Evolutionary conservation across 495 filamentous ascomycete species (phyloP), one percentile per base, ranked within the genome.

Genomic region (Aspergillus haitiensis): DNA sequence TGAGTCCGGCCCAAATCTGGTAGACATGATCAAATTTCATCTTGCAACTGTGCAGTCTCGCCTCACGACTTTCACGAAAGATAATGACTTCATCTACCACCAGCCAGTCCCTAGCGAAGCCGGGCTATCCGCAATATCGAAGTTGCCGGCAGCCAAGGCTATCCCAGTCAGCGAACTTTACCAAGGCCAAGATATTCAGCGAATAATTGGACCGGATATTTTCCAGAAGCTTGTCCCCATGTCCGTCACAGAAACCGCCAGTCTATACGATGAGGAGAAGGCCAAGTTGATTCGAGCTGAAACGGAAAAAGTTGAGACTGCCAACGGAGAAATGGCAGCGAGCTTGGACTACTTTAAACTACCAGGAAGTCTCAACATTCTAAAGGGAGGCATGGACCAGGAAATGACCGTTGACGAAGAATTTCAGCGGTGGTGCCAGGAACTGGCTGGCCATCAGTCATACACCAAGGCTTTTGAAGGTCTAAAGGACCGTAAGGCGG

Each of bases 41-140:
- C 78, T 90, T 10, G 77, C 85, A 0, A 88, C 86, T 39, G 86
- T 97, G 15, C 89, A 96, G 71, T 88, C 94, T 52, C 89, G 86
- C 66, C 77, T 96, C 27, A 74, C 76, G 10, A 86, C 89, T 56
- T 81, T 91, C 60, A 80, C 82, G 58, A 97, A 97, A 62, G 94
- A 98, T 71, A 98, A 98, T 69, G 94, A 98, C 68, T 97, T 93
- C 69, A 97, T 98, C 66, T 98, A 98, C 66, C 94, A 98, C 71
- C 91, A 97, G 61, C 85, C 85, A 0, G 86, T 98, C 15, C 93
- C 94, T 0, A 86, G 84, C 13, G 93, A 97, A 71, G 89, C 90
- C 11, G 84, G 84, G 45, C 79, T 98, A 12, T 78, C 88, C 7
- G 79, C 87, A 13, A 88, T 98, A 52, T 85, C 93, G 3, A 98